A percentile compares a stretch with the other conserved stretches of the same genome.
Evolutionary conservation across 306 rosid species (phyloP).

Genomic region (Gillenia trifoliata): DNA sequence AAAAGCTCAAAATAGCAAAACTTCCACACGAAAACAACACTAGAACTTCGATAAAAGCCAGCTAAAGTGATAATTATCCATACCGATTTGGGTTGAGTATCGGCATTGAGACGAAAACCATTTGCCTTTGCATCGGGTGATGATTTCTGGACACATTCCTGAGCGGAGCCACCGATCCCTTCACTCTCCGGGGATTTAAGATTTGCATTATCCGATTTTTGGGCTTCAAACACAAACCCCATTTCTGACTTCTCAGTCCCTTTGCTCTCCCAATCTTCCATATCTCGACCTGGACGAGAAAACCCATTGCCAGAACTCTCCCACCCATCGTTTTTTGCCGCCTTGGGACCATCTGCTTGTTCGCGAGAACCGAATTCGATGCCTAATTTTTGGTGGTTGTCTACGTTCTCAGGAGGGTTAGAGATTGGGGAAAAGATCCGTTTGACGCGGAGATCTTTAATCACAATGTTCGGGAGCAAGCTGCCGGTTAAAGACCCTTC

Average conservation of each 20-base stretch:
- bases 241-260: conserved; percentile 10
- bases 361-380: background rate
- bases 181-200: background rate
- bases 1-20: background rate
- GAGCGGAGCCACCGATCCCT: conserved; percentile 9
- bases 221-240: conserved; percentile 16
- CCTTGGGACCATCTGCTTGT: background rate
- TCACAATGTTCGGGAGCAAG: background rate
- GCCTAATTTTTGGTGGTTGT: background rate
- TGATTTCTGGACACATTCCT: conserved; percentile 18
- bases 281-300: background rate
- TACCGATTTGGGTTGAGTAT: background rate
- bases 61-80: background rate
- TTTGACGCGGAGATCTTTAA: conserved; percentile 66
- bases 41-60: background rate
- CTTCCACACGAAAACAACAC: background rate
- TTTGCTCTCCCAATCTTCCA: background rate
- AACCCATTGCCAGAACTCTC: background rate
- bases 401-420: background rate
- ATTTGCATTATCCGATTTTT: background rate
- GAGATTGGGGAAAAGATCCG: conserved; percentile 55
- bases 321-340: conserved; percentile 1
- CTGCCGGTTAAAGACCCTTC: background rate
- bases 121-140: conserved; percentile 11
- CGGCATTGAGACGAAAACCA: background rate